Evolutionary conservation across 73 alveolate species (phyloP).

Genomic region (Paramecium tetraurelia): DNA sequence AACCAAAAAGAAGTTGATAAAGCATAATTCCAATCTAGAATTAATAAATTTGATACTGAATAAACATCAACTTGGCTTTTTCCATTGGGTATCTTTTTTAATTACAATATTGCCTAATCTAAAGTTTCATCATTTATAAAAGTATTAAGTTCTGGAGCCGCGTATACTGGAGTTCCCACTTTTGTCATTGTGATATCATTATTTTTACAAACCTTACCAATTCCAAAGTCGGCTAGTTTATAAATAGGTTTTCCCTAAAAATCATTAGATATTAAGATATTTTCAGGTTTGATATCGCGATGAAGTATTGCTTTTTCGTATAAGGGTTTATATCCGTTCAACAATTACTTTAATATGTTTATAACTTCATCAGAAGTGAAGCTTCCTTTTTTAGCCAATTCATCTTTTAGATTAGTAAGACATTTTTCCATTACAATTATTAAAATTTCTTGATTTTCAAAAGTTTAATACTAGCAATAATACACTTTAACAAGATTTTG

Average conservation of each 20-base stretch:
- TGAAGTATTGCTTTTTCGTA: neutral
- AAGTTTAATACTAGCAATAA: neutral
- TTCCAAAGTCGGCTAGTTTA: neutral
- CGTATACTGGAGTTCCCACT: neutral
- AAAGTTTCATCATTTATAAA: neutral
- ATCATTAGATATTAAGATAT: neutral
- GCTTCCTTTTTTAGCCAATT: neutral
- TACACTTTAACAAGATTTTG: neutral
- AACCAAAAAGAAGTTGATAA: neutral
- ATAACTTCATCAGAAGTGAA: neutral
- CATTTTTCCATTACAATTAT: constrained; percentile 1
- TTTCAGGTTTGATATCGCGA: neutral
- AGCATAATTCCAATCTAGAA: neutral
- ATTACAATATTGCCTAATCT: neutral
- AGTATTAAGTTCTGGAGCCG: neutral
- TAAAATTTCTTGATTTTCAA: neutral
- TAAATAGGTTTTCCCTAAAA: neutral
- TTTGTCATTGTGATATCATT: neutral
- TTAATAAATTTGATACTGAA: neutral
- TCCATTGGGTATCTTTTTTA: neutral
- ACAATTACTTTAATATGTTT: neutral
- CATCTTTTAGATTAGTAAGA: neutral
- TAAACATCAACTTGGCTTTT: neutral
- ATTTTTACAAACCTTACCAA: neutral
- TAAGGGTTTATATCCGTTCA: neutral